Conservation (phyloP, 768 basidiomycete species). For the Calvatia gigantea region DNA sequence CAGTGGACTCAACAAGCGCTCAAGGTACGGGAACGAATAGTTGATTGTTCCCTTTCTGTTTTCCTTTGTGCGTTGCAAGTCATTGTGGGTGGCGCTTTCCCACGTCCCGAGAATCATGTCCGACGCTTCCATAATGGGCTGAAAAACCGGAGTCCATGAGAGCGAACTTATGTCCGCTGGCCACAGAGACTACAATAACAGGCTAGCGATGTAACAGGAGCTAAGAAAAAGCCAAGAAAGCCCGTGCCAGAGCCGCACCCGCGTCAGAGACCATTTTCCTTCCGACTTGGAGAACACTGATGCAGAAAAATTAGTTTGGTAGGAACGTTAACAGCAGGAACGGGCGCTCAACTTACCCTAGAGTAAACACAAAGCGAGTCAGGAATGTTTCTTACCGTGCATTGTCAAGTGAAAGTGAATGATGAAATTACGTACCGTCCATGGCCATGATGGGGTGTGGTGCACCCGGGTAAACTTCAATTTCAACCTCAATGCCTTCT, state of each 20-base stretch:
- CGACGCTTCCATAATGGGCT: no score
- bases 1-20: no score
- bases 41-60: no score
- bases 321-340: background rate
- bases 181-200: no score
- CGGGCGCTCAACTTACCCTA: slow-evolving; percentile 4
- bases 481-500: slow-evolving; percentile 50
- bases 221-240: background rate
- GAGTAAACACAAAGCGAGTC: background rate
- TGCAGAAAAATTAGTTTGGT: background rate
- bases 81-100: no score
- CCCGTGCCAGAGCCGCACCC: slow-evolving; percentile 1
- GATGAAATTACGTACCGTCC: slow-evolving; percentile 48
- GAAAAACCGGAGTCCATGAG: no score
- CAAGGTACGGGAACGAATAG: no score
- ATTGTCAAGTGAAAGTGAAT: background rate
- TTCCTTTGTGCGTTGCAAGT: no score
- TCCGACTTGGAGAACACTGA: slow-evolving; percentile 7
- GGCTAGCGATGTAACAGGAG: no score
- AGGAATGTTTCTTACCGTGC: background rate
- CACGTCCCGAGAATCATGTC: no score
- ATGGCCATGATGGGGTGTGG: slow-evolving; percentile 76
- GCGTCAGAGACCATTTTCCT: slow-evolving; percentile 13
- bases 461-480: slow-evolving; percentile 55
- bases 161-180: no score